Base-by-base conservation (phyloP, 371 early-diverging fungal genomes). In the Mortierella sp. region DNA sequence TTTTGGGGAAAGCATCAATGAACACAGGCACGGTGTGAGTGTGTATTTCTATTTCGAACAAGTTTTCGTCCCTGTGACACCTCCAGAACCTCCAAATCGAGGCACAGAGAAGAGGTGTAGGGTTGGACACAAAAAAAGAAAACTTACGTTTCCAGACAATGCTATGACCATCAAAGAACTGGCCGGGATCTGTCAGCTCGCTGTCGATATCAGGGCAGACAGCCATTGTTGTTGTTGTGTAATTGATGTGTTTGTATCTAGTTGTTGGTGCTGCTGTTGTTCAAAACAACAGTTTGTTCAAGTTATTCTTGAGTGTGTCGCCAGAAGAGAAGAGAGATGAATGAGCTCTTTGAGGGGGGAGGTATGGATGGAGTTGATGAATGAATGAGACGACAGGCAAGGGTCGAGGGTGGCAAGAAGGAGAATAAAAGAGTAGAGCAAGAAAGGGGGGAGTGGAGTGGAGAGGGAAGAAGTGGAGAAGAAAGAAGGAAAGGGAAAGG, bases 101-200 rank as follows among this genome's bases (percentile, higher is more conserved):
- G 37, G 47, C 68, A 52, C 26, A 55, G 34, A 48, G 52, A 67
- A 4, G 11, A 24, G 10, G 22, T 4, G 63, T 34, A 65, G 2
- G 31, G 61, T 22, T 37, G 61, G 61, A 61, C 22, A 61, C 13
- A 1, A 41, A 26, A 68, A 24, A 39, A 24, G 5, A 1, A 31
- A 19, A 24, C 77, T 44, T 68, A 81, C 84, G 84, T 64, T 83
- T 83, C 84, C 84, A 83, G 48, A 63, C 72, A 65, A 83, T 79
- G 47, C 70, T 79, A 11, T 72, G 52, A 19, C 76, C 84, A 48
- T 79, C 76, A 67, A 69, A 73, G 73, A 83, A 83, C 58, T 71
- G 48, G 24, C 34, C 4, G 10, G 84, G 84, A 37, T 83, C 84
- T 29, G 79, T 73, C 24, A 52, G 39, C 19, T 73, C 73, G 9